Evolutionary conservation across 1,139 yeast genomes (phyloP).

Genomic region (Yamadazyma siamensis): DNA sequence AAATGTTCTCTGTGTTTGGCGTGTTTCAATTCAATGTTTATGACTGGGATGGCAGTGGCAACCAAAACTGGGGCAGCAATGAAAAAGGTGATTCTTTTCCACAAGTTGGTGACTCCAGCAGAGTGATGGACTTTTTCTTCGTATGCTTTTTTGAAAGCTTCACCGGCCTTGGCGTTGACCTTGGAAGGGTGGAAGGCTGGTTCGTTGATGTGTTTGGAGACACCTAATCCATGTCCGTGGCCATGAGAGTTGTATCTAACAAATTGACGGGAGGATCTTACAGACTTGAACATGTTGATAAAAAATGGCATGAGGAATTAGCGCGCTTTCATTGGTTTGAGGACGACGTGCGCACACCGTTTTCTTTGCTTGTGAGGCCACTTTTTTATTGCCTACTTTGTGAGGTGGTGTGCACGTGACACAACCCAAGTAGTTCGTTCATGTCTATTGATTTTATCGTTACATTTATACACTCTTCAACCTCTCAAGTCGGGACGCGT

Average conservation of each 20-base stretch:
- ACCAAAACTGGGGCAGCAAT: conserved; percentile 82
- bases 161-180: conserved; percentile 39
- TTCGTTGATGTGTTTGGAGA: conserved; percentile 42
- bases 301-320: conserved; percentile 13
- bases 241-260: conserved; percentile 43
- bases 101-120: conserved; percentile 64
- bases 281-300: conserved; percentile 26
- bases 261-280: conserved; percentile 38
- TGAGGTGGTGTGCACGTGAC: too few relatives aligned
- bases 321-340: conserved; percentile 10
- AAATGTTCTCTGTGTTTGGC: conserved; percentile 86
- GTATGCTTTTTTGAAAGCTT: conserved; percentile 37
- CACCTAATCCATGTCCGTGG: conserved; percentile 33
- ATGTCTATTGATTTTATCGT: too few relatives aligned
- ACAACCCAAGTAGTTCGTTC: too few relatives aligned
- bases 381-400: too few relatives aligned
- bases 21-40: conserved; percentile 78
- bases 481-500: too few relatives aligned
- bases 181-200: conserved; percentile 30
- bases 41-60: conserved; percentile 75
- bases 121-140: conserved; percentile 79
- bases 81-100: conserved; percentile 81
- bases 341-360: conserved; percentile 3
- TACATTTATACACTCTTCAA: too few relatives aligned
- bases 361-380: too few relatives aligned